Base-by-base conservation (phyloP, 352 stramenopile species). In the Peronospora destructor region DNA sequence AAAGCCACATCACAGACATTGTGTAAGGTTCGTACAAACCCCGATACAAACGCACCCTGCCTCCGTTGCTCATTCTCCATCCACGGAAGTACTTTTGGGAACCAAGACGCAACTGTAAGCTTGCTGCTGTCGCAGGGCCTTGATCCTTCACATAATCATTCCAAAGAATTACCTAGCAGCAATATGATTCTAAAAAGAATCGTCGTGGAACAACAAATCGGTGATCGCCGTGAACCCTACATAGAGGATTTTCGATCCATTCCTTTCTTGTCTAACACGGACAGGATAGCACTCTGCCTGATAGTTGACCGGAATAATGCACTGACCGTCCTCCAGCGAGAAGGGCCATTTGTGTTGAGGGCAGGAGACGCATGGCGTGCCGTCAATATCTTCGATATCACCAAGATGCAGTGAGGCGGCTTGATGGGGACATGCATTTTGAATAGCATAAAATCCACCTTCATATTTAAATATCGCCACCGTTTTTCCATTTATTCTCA, bases 331-430 rank as follows among this genome's bases (percentile, higher is more conserved):
- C 32, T 82, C 72, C 8, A 93, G 61, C 12, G 82, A 87, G 49
- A 91, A 93, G 0, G 80, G 80, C 77, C 77, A 93, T 42, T 82
- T 81, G 53, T 93, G 83, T 12, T 73, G 77, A 21, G 83, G 83
- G 29, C 83, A 93, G 28, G 80, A 75, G 28, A 94, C 57, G 41
- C 80, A 94, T 0, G 79, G 45, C 21, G 50, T 68, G 34, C 76
- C 80, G 54, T 86, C 76, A 19, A 87, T 78, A 26, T 91, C 80
- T 70, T 94, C 83, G 21, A 94, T 94, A 51, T 94, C 83, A 6
- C 83, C 83, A n/a, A 91, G 46, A 42, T 91, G 74, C 7, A 94
- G 63, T n/a, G 80, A 71, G 13, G 76, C 83, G 12, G 75, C 79
- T 48, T 89, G 78, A 41, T 94, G 83, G 9, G 83, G 83, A 45